These are phyloP conservation scores for Aspergillus oerlinghausenensis DNA, from an alignment of 2,329 filamentous ascomycete species.

Conservation along the genomic window DNA sequence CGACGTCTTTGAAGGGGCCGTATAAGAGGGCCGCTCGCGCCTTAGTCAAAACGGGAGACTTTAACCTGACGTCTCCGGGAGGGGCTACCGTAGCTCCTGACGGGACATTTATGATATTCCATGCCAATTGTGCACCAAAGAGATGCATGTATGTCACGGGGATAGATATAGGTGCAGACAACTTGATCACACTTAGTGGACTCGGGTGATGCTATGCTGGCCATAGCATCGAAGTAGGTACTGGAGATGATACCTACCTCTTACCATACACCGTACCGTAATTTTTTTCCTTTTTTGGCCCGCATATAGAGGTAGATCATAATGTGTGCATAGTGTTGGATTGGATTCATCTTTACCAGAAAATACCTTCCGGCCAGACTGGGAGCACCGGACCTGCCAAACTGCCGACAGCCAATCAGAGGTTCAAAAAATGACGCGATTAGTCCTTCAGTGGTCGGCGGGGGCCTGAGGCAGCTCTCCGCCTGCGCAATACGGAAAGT, in stretches of 20 bases:
- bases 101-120: conserved; percentile 27
- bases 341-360: not conserved
- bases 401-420: conserved; percentile 4
- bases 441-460: not conserved
- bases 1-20: conserved; percentile 32
- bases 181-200: conserved; percentile 1
- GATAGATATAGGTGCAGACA: conserved; percentile 18
- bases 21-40: conserved; percentile 29
- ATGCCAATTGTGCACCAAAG: conserved; percentile 21
- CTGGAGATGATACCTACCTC: not conserved
- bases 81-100: conserved; percentile 22
- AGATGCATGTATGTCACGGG: conserved; percentile 25
- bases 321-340: not conserved
- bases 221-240: not conserved
- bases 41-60: conserved; percentile 30
- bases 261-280: too few relatives aligned
- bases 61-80: conserved; percentile 20
- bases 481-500: not conserved
- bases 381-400: not conserved
- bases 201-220: not conserved
- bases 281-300: not conserved
- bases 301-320: not conserved
- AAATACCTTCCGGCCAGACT: not conserved
- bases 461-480: not conserved
- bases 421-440: conserved; percentile 11